Evolutionary conservation across 352 stramenopile species (phyloP), one percentile per base, ranked within the genome.

Genomic region (Pythium chondricola): DNA sequence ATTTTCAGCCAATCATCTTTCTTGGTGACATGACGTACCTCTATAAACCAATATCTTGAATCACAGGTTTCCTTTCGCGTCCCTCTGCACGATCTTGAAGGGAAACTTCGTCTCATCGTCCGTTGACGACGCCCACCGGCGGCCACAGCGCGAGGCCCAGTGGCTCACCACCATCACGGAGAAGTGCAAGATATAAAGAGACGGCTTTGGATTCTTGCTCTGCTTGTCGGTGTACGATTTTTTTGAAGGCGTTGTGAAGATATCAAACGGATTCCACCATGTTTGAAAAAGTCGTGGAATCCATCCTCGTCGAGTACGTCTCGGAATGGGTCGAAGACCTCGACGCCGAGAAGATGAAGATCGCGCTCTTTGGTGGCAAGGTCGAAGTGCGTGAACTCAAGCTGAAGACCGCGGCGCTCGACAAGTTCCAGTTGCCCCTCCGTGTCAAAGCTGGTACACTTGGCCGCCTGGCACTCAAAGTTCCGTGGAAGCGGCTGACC

Each of bases 321-420:
- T 90, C 75, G 10, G 80, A 88, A 58, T 93, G 83, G 78, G 68
- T 93, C 52, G 83, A 92, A 27, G 83, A 78, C 0, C 65, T 93
- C 32, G 80, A 93, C 49, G 76, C 80, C 33, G 78, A 92, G 72
- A 89, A 91, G 64, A 93, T 92, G 76, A 89, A 89, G 59, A 61
- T 93, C 45, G 83, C 71, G 31, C 58, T 93, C 27, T 92, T 92
- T 43, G 66, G 78, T 20, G 80, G 83, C 13, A 91, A 91, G 38
- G 78, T 93, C 41, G 80, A 89, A 52, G 87, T 93, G 43, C 68
- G 72, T 29, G 77, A 91, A 38, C 57, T 93, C 46, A 69, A 80
- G 50, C 74, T 93, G 58, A 74, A 81, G 37, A 68, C 72, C 3
- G 69, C 67, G 20, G 67, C 74, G 24, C 62, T 93, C 29, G 69